Evolutionary conservation across 257 asterid genomes (phyloP), one percentile per base, ranked within the genome.

Genomic region (Lycium barbarum): DNA sequence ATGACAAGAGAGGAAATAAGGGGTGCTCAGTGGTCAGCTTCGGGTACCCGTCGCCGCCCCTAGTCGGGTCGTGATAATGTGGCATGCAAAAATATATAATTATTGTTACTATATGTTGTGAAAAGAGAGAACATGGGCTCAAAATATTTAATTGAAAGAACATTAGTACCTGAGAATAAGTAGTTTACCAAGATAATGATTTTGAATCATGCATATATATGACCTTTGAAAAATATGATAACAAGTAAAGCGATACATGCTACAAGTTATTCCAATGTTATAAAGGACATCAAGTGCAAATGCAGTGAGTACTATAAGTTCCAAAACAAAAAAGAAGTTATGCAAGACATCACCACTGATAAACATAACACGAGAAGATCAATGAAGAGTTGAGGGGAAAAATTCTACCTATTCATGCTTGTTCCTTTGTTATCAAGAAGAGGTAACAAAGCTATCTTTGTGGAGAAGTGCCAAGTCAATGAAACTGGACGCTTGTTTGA

Each of bases 401-500:
- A 76, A 84, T n/a, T 71, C 90, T 90, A 95, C 99, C 98, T 92
- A 88, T 93, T 96, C 93, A 97, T 95, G 91, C 88, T 91, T 40
- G 95, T 94, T 93, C 99, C 99, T 90, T 93, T 97, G 89, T 97
- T 93, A 86, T 97, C 88, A 84, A 97, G 98, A 88, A 97, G 99
- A 18, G 97, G 98, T 81, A 91, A 86, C 83, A 95, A 74, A 90
- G 93, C 89, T 85, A 95, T 86, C 94, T 93, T 97, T 71, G 97
- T 91, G 17, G 98, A 94, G 86, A 97, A 97, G 86, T 94, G 95
- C 99, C 99, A 94, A 71, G 93, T 97, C 93, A 97, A 89, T 10
- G 99, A 98, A 88, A 97, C 98, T 66, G 99, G 98, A 79, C 99
- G 99, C 90, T 91, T 97, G 80, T 95, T 88, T 86, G 98, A 93